These are phyloP conservation scores for Picea sitchensis DNA, from an alignment of 75 land plant genomes.

Conservation along the genomic window DNA sequence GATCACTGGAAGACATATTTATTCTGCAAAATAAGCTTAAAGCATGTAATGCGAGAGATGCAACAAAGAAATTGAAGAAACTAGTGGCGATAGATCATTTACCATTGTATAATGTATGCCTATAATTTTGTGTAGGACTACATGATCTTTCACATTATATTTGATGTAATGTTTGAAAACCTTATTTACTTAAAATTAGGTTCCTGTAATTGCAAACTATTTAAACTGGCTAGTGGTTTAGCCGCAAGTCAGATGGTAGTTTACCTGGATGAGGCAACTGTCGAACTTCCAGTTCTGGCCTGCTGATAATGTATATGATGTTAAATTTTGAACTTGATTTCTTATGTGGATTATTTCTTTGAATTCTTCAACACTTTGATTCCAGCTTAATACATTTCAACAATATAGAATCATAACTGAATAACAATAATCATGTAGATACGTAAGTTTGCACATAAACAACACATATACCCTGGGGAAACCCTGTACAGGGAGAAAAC, in stretches of 20 bases:
- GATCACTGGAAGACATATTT: background rate
- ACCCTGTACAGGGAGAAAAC: too few species aligned
- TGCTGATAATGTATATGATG: background rate
- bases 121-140: background rate
- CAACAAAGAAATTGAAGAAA: background rate
- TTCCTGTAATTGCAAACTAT: background rate
- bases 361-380: too few species aligned
- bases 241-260: background rate
- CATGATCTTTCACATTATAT: background rate
- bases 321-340: too few species aligned
- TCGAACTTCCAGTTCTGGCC: background rate
- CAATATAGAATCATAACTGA: too few species aligned
- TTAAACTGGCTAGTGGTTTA: background rate
- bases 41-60: background rate
- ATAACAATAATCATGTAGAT: too few species aligned
- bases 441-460: too few species aligned
- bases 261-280: background rate
- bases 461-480: too few species aligned
- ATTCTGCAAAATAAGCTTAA: background rate
- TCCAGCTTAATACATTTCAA: too few species aligned
- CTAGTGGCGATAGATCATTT: background rate
- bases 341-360: too few species aligned
- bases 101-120: background rate
- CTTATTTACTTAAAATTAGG: background rate
- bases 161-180: background rate